Conservation (phyloP, 2,329 filamentous ascomycete genomes). For the Fusarium sp. region DNA sequence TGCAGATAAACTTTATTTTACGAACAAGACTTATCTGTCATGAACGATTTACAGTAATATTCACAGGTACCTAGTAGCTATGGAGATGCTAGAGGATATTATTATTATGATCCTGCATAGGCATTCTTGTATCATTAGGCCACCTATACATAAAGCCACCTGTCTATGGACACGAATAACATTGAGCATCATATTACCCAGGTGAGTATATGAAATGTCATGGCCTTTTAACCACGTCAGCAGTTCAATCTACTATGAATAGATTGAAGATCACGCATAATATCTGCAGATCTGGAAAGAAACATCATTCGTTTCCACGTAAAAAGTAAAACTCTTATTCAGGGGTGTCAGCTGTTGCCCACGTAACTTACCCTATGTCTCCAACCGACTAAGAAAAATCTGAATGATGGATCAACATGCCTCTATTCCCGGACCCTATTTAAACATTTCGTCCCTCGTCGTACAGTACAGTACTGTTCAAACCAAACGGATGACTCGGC, state of each 20-base stretch:
- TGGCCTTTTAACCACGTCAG: not conserved
- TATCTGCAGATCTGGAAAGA: not conserved
- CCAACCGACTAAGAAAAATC: not conserved
- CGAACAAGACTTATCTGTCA: not conserved
- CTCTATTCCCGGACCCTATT: constrained; percentile 18
- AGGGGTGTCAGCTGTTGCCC: not conserved
- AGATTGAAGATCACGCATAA: not conserved
- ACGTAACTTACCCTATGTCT: not conserved
- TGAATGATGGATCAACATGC: not conserved
- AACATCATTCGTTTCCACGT: not conserved
- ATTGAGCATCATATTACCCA: not conserved
- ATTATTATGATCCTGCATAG: not conserved
- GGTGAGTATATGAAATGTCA: not conserved
- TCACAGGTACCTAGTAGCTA: not conserved
- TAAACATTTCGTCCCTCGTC: not conserved
- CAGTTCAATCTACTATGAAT: not conserved
- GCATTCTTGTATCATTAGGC: not conserved
- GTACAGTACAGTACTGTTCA: not conserved
- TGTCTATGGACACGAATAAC: not conserved
- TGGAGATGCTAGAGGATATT: not conserved
- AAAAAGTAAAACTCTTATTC: not conserved
- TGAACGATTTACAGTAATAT: not conserved
- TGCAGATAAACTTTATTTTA: not conserved
- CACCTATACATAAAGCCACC: not conserved
- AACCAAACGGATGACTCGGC: constrained; percentile 26